Percentiles rank a stretch among this genome's conserved stretches.
Conservation (phyloP, 805 yeast genomes). For the Starmerella sirachaensis region DNA sequence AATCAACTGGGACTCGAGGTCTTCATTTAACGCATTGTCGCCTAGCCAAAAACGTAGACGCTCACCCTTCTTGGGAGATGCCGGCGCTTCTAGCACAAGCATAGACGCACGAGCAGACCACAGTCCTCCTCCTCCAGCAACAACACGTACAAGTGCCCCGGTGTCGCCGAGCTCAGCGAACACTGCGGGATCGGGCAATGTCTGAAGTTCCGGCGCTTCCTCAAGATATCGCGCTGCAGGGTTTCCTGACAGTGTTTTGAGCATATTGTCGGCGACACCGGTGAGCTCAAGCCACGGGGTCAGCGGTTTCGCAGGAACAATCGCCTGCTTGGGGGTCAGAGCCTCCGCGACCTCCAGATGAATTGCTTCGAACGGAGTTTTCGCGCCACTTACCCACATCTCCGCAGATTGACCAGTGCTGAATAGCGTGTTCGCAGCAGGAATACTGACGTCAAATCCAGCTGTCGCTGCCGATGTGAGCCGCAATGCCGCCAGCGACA, state of each 20-base stretch:
- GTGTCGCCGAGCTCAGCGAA: conserved; percentile 21
- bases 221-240: conserved; percentile 51
- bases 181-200: conserved; percentile 18
- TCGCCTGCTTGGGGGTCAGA: conserved; percentile 3
- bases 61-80: conserved; percentile 36
- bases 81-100: conserved; percentile 53
- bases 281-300: conserved; percentile 34
- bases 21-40: conserved; percentile 8
- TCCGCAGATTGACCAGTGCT: conserved; percentile 21
- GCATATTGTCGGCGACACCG: conserved; percentile 42
- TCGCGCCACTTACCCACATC: conserved; percentile 11
- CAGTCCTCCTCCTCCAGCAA: conserved; percentile 69
- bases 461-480: conserved; percentile 13
- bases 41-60: conserved; percentile 33
- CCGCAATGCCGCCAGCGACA: conserved; percentile 15
- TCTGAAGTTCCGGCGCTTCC: conserved; percentile 17
- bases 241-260: conserved; percentile 41
- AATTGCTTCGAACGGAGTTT: conserved; percentile 14
- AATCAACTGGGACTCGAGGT: conserved; percentile 17
- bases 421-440: conserved; percentile 29
- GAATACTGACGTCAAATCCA: conserved; percentile 20
- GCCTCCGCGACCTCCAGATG: conserved; percentile 16
- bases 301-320: conserved; percentile 17
- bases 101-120: conserved; percentile 62
- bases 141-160: conserved; percentile 37